Base-by-base conservation (phyloP, 495 filamentous ascomycete genomes). In the Delitschia confertaspora region DNA sequence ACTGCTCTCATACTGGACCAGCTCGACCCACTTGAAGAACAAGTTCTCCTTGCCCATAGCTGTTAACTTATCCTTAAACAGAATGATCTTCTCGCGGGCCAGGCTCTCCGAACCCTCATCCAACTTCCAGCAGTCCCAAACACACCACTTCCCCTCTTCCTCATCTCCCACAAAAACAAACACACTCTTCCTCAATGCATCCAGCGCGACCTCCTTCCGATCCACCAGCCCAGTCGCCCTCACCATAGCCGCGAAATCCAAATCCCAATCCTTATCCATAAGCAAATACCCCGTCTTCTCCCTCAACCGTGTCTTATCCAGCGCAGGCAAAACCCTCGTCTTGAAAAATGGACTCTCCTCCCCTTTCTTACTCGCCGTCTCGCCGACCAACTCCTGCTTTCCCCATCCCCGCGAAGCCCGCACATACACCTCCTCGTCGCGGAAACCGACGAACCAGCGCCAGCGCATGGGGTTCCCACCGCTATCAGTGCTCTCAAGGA, bases 21-120 rank as follows among this genome's bases (percentile, higher is more conserved):
- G 61, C 65, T 93, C 86, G 36, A 88, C 80, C 82, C 83, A 88
- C 23, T 79, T 72, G 62, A 79, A 91, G 64, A 93, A 93, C 6
- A 93, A 60, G 42, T 79, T 74, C 60, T 91, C 86, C 61, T 91
- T 88, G 7, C 83, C 83, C 58, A 88, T 64, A 2, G 68, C 68
- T 2, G 73, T 70, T 46, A 93, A 65, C 33, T 73, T 73, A 30
- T 88, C 80, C 57, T 80, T 76, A 57, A 91, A 87, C 1, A 69
- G 66, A 30, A 86, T 66, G 19, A 64, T 77, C 74, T 45, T 76
- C 72, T 26, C 58, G 64, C 63, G 57, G 46, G 50, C 56, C 34
- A 61, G 56, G 4, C 49, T 43, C 16, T 52, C 60, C 27, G 51
- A 42, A 47, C 60, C 59, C 16, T 60, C 62, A 31, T 76, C 69